A percentile compares a stretch with the other conserved stretches of the same genome.
Evolutionary conservation across 2,329 filamentous ascomycete genomes (phyloP).

Genomic region (Monosporascus sp.): DNA sequence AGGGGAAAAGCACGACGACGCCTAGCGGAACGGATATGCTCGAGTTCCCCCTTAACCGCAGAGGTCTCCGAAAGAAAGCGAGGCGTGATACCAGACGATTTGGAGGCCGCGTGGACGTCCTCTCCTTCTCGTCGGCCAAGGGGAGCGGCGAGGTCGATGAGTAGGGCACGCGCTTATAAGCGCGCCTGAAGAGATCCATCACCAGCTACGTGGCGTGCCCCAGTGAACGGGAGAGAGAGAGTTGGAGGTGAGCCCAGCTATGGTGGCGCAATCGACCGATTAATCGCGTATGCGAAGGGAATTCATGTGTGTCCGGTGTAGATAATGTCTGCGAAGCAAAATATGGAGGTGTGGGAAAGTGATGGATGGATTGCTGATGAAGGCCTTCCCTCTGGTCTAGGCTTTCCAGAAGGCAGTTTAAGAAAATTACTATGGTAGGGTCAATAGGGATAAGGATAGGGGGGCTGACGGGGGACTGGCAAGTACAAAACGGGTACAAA

Average conservation of each 20-base stretch:
- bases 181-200: conserved; percentile 57
- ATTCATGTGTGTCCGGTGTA: no score
- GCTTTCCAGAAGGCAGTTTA: no score
- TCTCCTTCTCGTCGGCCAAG: conserved; percentile 46
- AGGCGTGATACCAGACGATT: conserved; percentile 47
- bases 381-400: no score
- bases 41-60: conserved; percentile 87
- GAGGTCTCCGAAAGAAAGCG: conserved; percentile 78
- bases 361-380: no score
- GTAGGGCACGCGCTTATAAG: conserved; percentile 44
- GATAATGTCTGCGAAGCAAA: no score
- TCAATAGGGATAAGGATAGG: no score
- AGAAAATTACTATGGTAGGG: no score
- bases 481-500: no score
- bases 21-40: conserved; percentile 88
- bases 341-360: no score
- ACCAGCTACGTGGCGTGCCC: not conserved
- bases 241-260: not conserved
- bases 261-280: no score
- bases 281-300: no score
- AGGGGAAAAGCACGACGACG: conserved; percentile 86
- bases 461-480: no score
- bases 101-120: conserved; percentile 23
- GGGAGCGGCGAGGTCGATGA: conserved; percentile 40
- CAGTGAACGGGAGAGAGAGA: not conserved